Conservation (phyloP, 176 grass and related monocot species). For the Saccharum officinarum region DNA sequence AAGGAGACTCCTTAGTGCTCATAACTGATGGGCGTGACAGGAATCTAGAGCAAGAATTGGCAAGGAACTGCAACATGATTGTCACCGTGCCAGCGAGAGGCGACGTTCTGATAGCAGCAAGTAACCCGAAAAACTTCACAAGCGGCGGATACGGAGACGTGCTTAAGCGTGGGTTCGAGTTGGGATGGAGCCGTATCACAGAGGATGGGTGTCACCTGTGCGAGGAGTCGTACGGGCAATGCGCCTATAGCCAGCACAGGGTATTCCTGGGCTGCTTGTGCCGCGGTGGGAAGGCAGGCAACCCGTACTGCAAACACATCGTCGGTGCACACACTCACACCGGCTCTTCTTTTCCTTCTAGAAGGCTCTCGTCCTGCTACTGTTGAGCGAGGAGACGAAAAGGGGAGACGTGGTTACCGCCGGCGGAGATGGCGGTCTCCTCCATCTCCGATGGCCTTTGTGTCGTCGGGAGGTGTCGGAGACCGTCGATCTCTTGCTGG, state of each 20-base stretch:
- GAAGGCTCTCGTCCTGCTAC: too few species aligned
- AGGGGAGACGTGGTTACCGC: too few species aligned
- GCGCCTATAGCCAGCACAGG: neutral
- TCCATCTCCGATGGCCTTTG: too few species aligned
- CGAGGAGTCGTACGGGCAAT: neutral
- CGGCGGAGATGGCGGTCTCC: too few species aligned
- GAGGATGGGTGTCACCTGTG: rapidly evolving
- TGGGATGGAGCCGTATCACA: neutral
- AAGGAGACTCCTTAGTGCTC: too few species aligned
- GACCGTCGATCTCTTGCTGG: too few species aligned
- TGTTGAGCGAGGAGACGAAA: too few species aligned
- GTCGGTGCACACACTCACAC: too few species aligned
- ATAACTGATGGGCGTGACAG: rapidly evolving
- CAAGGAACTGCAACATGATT: rapidly evolving
- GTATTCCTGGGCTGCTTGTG: constrained; percentile 35
- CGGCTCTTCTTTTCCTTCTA: too few species aligned
- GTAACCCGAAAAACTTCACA: rapidly evolving
- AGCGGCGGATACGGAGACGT: neutral
- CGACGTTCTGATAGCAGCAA: rapidly evolving
- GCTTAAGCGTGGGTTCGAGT: constrained; percentile 12
- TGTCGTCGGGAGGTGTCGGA: too few species aligned
- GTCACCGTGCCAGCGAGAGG: neutral
- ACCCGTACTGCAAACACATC: neutral
- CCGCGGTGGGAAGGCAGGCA: neutral
- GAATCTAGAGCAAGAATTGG: rapidly evolving